Base-by-base conservation (phyloP, 2,329 filamentous ascomycete species). In the Zasmidium cellare region DNA sequence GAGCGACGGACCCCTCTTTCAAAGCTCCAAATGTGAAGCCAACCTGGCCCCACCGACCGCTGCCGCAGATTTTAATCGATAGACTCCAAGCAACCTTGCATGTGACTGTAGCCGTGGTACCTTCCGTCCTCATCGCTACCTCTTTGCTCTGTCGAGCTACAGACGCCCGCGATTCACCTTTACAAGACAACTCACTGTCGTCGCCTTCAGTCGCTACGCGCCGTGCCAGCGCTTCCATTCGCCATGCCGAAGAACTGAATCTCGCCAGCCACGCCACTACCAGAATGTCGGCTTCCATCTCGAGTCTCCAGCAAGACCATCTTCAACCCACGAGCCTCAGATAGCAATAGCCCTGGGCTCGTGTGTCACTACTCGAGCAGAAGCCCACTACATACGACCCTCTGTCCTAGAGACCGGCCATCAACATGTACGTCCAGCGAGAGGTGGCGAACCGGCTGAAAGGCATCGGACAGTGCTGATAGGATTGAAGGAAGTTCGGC, bases 401-500 rank as follows among this genome's bases (percentile, higher is more conserved):
- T 23, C 20, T 20, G 41, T 28, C 41, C 38, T 23, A 35, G 41
- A 22, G 38, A n/a, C 47, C 46, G 23, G 11, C n/a, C 35, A 18
- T 18, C 35, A 55, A 22, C 56, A 55, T 59, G 56, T 59, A 55
- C 31, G 56, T 55, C 24, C 1, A 24, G 11, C n/a, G 14, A 46
- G 9, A 16, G 9, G 52, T 19, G 22, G 22, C 22, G 44, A n/a
- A 18, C n/a, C 7, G 44, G 22, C 19, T 9, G 53, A 9, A 12
- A n/a, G 19, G 31, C 7, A 19, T 7, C 19, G 49, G 1, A 25
- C 14, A 23, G 35, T 59, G 60, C 60, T 62, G 56, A 61, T 23
- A 22, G 49, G 31, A 24, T 47, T 14, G 38, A 62, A 99, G 93
- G 94, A 99, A 99, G 85, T 99, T 99, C 81, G 94, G 94, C 77